Percentiles rank a stretch among this genome's conserved stretches.
These are phyloP conservation scores for Penicillium sumatraense DNA, from an alignment of 2,329 filamentous ascomycete species.

Conservation along the genomic window DNA sequence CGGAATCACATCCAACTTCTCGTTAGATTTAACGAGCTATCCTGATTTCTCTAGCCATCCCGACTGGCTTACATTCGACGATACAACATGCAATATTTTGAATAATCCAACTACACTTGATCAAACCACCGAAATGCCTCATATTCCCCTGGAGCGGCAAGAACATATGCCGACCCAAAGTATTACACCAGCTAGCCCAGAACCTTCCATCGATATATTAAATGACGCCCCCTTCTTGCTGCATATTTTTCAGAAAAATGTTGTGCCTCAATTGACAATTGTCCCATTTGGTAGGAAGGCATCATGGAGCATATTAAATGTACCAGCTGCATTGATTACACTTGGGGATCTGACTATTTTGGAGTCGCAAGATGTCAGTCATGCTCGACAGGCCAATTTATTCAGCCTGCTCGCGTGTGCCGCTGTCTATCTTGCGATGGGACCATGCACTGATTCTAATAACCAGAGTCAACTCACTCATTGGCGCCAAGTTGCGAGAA, in stretches of 20 bases:
- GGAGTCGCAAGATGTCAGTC: not conserved
- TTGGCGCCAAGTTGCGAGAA: not conserved
- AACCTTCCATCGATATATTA: not conserved
- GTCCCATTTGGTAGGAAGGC: constrained; percentile 23
- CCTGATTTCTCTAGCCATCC: not conserved
- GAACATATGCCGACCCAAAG: not conserved
- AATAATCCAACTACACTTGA: not conserved
- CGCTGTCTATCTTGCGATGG: not conserved
- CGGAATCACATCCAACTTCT: not conserved
- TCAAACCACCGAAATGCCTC: not conserved
- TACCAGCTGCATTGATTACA: constrained; percentile 5
- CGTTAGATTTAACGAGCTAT: not conserved
- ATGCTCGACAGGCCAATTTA: constrained; percentile 5
- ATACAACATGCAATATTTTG: not conserved
- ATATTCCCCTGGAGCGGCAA: not conserved
- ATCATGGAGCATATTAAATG: constrained; percentile 6
- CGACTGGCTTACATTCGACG: not conserved
- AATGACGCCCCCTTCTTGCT: not conserved
- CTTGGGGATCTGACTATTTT: constrained; percentile 5
- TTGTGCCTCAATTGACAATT: constrained; percentile 28
- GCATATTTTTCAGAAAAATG: constrained; percentile 19
- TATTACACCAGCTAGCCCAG: not conserved
- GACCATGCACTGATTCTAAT: not conserved
- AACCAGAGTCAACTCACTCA: not conserved
- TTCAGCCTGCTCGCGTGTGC: constrained; percentile 4